Evolutionary conservation across 768 basidiomycete genomes (phyloP).

Genomic region (Pulveroboletus sp.): DNA sequence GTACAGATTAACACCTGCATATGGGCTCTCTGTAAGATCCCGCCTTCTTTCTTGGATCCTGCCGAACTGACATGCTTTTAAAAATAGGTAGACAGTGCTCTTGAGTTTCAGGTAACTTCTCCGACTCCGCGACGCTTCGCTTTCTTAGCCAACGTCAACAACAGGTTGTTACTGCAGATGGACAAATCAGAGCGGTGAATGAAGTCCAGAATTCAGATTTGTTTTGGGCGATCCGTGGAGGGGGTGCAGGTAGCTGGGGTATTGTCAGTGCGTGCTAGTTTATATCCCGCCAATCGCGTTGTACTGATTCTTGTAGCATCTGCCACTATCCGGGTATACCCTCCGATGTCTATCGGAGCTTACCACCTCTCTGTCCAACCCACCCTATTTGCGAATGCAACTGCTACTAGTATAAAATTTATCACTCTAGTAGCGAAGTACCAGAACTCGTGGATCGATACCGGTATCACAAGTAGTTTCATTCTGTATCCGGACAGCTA

Average conservation of each 20-base stretch:
- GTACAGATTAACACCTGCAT: slow-evolving; percentile 32
- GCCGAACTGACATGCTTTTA: background rate
- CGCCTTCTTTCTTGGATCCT: background rate
- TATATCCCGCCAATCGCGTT: background rate
- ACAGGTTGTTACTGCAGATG: slow-evolving; percentile 40
- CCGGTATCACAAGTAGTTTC: slow-evolving; percentile 11
- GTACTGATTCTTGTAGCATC: slow-evolving; percentile 11
- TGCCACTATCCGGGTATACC: slow-evolving; percentile 12
- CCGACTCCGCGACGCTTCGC: background rate
- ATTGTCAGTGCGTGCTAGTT: slow-evolving; percentile 33
- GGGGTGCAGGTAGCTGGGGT: slow-evolving; percentile 51
- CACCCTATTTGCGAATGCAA: slow-evolving; percentile 7
- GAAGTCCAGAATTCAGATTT: slow-evolving; percentile 41
- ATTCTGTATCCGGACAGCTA: slow-evolving; percentile 6
- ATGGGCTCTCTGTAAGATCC: slow-evolving; percentile 40
- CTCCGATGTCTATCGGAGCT: slow-evolving; percentile 9
- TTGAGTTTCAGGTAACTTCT: slow-evolving; percentile 37
- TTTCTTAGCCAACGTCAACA: background rate
- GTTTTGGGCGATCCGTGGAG: slow-evolving; percentile 55
- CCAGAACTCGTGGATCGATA: slow-evolving; percentile 11
- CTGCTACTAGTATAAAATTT: slow-evolving; percentile 16
- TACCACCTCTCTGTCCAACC: slow-evolving; percentile 14
- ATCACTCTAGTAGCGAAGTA: slow-evolving; percentile 17
- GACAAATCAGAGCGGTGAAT: slow-evolving; percentile 39
- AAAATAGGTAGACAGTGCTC: slow-evolving; percentile 41